Conservation (phyloP, 1,284 basidiomycete genomes). For the Boletellus deceptivus region DNA sequence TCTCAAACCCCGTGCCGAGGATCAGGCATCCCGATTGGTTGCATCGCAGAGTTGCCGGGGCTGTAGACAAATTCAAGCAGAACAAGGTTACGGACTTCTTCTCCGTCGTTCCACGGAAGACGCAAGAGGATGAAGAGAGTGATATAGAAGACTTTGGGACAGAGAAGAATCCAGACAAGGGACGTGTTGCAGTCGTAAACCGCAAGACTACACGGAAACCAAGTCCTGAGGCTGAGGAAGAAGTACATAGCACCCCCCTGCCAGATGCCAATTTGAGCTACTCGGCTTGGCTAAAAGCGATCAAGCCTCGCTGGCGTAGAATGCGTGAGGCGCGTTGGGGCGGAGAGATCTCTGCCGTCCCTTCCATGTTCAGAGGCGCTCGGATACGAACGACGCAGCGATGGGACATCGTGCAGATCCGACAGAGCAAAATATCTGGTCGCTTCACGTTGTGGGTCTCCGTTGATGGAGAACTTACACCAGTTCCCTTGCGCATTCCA, state of each 20-base stretch:
- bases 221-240: constrained; percentile 41
- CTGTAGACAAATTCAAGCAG: constrained; percentile 97
- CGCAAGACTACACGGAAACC: constrained; percentile 44
- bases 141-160: constrained; percentile 72
- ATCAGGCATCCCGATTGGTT: constrained; percentile 98
- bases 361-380: constrained; percentile 79
- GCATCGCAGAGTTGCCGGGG: constrained; percentile 83
- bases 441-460: constrained; percentile 91
- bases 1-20: constrained; percentile 93
- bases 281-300: constrained; percentile 76
- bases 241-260: constrained; percentile 35
- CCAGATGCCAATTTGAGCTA: constrained; percentile 72
- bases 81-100: constrained; percentile 98
- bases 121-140: constrained; percentile 33
- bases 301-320: constrained; percentile 80
- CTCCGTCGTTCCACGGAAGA: constrained; percentile 31
- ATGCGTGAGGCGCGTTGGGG: constrained; percentile 50
- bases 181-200: constrained; percentile 56
- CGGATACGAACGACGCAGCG: constrained; percentile 66
- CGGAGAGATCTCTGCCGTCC: constrained; percentile 45
- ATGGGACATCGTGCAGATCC: constrained; percentile 95
- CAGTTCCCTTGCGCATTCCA: constrained; percentile 82
- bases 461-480: constrained; percentile 77
- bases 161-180: constrained; percentile 32
- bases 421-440: constrained; percentile 74